phyloP scores from a whole-genome alignment of 2,329 filamentous ascomycete genomes.

The Neopestalotiopsis rosae region DNA sequence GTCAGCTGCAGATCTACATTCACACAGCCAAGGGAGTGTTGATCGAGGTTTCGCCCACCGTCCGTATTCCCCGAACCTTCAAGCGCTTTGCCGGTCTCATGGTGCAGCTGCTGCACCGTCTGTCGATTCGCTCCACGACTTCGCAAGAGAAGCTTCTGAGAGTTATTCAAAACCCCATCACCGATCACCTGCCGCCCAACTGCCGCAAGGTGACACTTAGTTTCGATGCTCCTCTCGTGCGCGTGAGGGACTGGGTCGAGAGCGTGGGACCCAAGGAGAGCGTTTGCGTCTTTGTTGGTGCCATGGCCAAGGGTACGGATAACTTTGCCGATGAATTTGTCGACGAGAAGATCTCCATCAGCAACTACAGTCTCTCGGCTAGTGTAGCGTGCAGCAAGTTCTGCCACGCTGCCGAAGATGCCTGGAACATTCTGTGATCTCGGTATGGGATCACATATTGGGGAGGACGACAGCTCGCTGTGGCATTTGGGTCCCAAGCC shows the following conservation, averaged over 20 bases:
- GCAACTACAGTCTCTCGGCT: slow-evolving; percentile 95
- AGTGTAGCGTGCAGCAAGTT: slow-evolving; percentile 99
- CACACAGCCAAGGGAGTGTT: slow-evolving; percentile 96
- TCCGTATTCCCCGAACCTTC: slow-evolving; percentile 96
- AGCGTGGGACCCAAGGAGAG: slow-evolving; percentile 82
- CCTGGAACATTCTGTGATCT: slow-evolving; percentile 86
- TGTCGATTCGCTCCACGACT: slow-evolving; percentile 94
- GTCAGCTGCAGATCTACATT: slow-evolving; percentile 97
- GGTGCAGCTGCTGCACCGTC: slow-evolving; percentile 94
- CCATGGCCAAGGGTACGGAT: slow-evolving; percentile 97
- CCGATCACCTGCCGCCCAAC: slow-evolving; percentile 93
- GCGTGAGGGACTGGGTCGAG: slow-evolving; percentile 87
- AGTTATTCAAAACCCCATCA: slow-evolving; percentile 98
- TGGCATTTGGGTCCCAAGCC: neutral
- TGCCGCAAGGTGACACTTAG: slow-evolving; percentile 97
- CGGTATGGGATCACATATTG: neutral
- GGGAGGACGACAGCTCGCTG: neutral
- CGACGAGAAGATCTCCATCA: slow-evolving; percentile 97
- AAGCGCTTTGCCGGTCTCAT: slow-evolving; percentile 98
- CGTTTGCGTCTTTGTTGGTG: slow-evolving; percentile 96
- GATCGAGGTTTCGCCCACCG: slow-evolving; percentile 97
- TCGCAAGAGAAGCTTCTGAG: slow-evolving; percentile 97
- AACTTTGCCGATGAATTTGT: slow-evolving; percentile 95
- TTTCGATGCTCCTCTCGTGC: slow-evolving; percentile 88
- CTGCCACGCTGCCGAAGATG: slow-evolving; percentile 96